Base-by-base conservation (phyloP, 495 filamentous ascomycete genomes). In the Annulohypoxylon stygium region DNA sequence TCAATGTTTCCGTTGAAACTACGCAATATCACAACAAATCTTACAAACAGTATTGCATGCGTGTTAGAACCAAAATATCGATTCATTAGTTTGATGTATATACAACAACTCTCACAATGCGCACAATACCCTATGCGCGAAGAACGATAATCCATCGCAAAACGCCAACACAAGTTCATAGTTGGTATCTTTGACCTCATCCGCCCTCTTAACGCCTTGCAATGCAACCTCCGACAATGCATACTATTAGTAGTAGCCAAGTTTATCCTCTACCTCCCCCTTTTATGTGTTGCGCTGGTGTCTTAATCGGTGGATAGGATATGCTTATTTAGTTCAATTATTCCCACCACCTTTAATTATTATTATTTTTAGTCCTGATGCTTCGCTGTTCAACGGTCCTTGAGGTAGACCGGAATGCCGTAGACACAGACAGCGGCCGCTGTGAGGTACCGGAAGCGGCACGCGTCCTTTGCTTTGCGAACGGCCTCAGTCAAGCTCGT, bases 401-500 rank as follows among this genome's bases (percentile, higher is more conserved):
- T 80, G 70, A 98, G 84, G 83, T 93, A 97, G 67, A 97, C 92
- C 67, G 96, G 96, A 77, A 99, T 89, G 2, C 96, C 96, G 86
- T 98, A 99, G 47, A 98, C 92, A 59, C 93, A 94, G 14, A 93
- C 92, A 69, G 94, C 94, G 10, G 95, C 96, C 0, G 93, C 96
- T 76, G 97, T 99, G 70, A 98, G 84, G 83, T 97, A 98, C 76
- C 88, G 88, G 81, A 98, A 89, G 70, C 92, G 87, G 83, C 96
- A 98, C 5, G 89, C 88, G 37, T 86, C 85, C 58, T 93, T 86
- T 11, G 91, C 92, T 75, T 83, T 85, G 3, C 89, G 89, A 8
- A 97, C 92, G 0, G 97, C 97, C 76, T 94, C 88, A 36, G 93
- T 92, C 66, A 99, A 80, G 33, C 84, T 86, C 47, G 73, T 73